These are phyloP conservation scores for Juncus effusus DNA, from an alignment of 176 grass and related monocot species.

Conservation along the genomic window DNA sequence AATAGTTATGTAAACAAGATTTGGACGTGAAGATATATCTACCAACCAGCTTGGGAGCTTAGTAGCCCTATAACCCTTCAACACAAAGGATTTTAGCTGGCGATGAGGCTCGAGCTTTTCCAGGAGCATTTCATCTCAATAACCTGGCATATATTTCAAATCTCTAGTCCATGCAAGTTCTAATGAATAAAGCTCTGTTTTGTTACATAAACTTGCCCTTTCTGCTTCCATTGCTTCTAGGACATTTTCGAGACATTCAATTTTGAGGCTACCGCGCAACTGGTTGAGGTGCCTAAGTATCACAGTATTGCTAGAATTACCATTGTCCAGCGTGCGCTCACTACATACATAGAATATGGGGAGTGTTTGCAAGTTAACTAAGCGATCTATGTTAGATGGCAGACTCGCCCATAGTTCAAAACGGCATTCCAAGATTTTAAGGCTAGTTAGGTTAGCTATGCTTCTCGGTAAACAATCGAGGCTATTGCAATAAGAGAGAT, in stretches of 20 bases:
- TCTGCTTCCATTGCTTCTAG: background rate
- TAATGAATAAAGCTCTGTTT: constrained; percentile 5
- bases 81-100: background rate
- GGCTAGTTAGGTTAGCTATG: constrained; percentile 13
- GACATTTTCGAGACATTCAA: constrained; percentile 6
- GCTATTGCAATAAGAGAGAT: constrained; percentile 1
- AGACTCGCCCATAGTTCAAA: constrained; percentile 8
- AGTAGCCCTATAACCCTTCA: constrained; percentile 4
- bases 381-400: background rate
- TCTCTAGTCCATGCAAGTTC: background rate
- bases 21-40: constrained; percentile 14
- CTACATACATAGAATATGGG: constrained; percentile 9
- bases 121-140: background rate
- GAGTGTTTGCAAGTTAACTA: constrained; percentile 10
- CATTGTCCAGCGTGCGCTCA: background rate
- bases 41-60: constrained; percentile 2
- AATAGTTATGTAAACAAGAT: constrained; percentile 5
- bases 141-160: constrained; percentile 1
- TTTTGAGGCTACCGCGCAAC: background rate
- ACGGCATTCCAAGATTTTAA: background rate
- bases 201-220: constrained; percentile 1
- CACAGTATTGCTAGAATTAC: background rate
- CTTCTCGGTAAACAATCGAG: constrained; percentile 3
- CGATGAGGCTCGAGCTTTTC: constrained; percentile 8
- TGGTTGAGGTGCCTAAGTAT: constrained; percentile 7